A percentile compares a stretch with the other conserved stretches of the same genome.
Conservation (phyloP, 2,329 filamentous ascomycete species). For the Trichophyton benhamiae region DNA sequence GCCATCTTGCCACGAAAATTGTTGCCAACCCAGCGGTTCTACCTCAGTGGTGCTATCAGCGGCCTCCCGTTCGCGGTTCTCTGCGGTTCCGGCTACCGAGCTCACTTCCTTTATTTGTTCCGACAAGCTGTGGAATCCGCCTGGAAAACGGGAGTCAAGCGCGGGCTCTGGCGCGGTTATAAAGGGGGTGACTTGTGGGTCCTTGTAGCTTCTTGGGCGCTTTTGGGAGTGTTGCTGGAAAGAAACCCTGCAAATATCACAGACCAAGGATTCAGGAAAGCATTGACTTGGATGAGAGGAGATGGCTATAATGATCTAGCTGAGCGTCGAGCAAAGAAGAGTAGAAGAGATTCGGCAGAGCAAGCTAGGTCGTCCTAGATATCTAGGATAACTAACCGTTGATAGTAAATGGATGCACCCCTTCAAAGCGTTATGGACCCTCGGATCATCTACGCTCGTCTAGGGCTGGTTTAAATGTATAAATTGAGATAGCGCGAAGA, state of each 20-base stretch:
- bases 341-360: constrained; percentile 17
- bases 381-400: not conserved
- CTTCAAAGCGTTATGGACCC: no score
- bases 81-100: constrained; percentile 39
- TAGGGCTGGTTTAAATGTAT: no score
- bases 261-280: constrained; percentile 57
- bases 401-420: no score
- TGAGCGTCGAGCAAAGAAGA: constrained; percentile 32
- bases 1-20: constrained; percentile 59
- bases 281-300: constrained; percentile 59
- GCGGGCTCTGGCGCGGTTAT: constrained; percentile 73
- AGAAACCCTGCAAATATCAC: constrained; percentile 54
- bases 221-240: constrained; percentile 69
- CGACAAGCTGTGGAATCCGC: constrained; percentile 67
- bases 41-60: constrained; percentile 72
- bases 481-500: no score
- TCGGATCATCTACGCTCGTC: no score
- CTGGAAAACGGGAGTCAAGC: constrained; percentile 91
- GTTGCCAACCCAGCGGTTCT: constrained; percentile 74
- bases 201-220: constrained; percentile 65
- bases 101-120: constrained; percentile 59
- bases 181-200: constrained; percentile 73
- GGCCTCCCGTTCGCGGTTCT: constrained; percentile 71
- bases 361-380: not conserved
- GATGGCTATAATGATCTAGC: constrained; percentile 63